phyloP scores from a whole-genome alignment of 306 rosid genomes.

The Pyrus pyrifolia region DNA sequence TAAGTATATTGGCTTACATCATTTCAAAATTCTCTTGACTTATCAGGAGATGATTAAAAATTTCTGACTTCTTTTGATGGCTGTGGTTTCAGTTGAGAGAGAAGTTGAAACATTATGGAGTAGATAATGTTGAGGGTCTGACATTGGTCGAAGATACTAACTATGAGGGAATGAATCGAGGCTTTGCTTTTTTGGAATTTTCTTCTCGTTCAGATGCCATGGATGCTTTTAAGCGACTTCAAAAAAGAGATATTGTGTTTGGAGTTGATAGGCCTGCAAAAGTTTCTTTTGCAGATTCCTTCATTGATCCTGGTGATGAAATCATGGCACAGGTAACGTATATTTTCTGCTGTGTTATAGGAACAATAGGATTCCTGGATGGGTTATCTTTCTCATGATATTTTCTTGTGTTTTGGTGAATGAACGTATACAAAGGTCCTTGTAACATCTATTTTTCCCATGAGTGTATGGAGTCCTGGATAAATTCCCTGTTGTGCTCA shows the following conservation, averaged over 20 bases:
- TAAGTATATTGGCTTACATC: conserved; percentile 50
- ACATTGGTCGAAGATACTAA: conserved; percentile 87
- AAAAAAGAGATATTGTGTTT: conserved; percentile 87
- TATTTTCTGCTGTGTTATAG: conserved; percentile 14
- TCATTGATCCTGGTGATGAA: conserved; percentile 96
- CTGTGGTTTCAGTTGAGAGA: conserved; percentile 71
- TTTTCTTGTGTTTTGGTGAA: neutral
- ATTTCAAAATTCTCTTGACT: neutral
- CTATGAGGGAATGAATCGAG: conserved; percentile 87
- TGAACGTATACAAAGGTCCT: conserved; percentile 6
- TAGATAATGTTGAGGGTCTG: conserved; percentile 82
- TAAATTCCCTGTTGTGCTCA: neutral
- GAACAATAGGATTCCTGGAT: conserved; percentile 5
- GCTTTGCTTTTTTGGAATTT: conserved; percentile 94
- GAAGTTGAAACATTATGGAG: conserved; percentile 91
- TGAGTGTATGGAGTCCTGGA: neutral
- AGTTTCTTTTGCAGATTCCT: conserved; percentile 97
- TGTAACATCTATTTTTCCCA: neutral
- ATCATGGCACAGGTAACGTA: conserved; percentile 88
- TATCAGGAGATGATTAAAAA: conserved; percentile 20
- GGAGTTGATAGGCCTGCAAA: conserved; percentile 98
- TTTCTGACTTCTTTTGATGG: conserved; percentile 28
- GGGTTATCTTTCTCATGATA: neutral
- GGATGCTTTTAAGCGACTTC: conserved; percentile 94
- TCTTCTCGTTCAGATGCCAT: conserved; percentile 93